Conservation (phyloP, 305 asterid species). For the Solanum hybrid region DNA sequence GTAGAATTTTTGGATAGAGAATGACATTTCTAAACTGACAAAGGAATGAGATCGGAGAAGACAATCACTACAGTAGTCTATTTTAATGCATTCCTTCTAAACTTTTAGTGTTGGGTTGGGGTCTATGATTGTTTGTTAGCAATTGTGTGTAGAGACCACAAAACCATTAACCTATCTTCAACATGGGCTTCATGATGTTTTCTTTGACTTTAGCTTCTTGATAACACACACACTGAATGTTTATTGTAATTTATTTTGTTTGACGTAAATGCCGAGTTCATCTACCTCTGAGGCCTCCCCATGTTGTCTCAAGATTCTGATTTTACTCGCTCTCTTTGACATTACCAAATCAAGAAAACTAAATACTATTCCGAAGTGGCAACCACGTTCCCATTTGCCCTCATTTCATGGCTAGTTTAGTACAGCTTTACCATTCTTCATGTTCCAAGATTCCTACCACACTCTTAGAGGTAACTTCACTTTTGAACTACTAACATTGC, state of each 20-base stretch:
- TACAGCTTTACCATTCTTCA: slow-evolving; percentile 6
- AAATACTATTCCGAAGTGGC: slow-evolving; percentile 22
- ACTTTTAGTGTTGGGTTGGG: not conserved
- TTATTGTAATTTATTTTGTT: not conserved
- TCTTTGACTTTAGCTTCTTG: slow-evolving; percentile 42
- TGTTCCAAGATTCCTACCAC: slow-evolving; percentile 15
- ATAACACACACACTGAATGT: not conserved
- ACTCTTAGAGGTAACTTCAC: slow-evolving; percentile 7
- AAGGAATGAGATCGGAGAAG: not conserved
- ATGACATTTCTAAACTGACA: not conserved
- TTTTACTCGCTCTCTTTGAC: slow-evolving; percentile 4
- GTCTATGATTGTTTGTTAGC: not conserved
- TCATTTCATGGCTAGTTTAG: slow-evolving; percentile 13
- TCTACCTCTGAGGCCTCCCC: slow-evolving; percentile 7
- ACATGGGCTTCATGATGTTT: slow-evolving; percentile 54
- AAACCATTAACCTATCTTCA: slow-evolving; percentile 1
- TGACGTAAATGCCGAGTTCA: not conserved
- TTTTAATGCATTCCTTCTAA: not conserved
- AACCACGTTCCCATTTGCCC: slow-evolving; percentile 38
- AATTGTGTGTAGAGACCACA: not conserved
- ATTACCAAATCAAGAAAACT: slow-evolving; percentile 1
- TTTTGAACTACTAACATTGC: not conserved
- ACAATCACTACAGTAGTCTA: not conserved
- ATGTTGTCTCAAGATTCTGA: slow-evolving; percentile 16
- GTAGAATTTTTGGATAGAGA: not conserved